Conservation (phyloP, 768 basidiomycete species). For the Cystofilobasidium macerans region DNA sequence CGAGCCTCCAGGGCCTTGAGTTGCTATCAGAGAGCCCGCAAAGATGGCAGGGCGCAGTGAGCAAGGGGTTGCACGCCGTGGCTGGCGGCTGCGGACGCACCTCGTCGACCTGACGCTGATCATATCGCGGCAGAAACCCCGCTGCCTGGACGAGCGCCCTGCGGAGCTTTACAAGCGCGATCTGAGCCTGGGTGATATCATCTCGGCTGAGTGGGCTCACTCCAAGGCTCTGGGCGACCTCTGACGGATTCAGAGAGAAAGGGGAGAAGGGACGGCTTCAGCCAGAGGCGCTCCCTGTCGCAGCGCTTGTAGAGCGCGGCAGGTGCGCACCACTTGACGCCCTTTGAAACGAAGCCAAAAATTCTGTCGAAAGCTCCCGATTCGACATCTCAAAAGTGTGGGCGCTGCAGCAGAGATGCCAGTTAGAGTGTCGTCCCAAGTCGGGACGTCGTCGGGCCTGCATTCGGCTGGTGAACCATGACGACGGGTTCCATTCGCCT, state of each 20-base stretch:
- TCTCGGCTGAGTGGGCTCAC: background rate
- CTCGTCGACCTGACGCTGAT: slow-evolving; percentile 15
- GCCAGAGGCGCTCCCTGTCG: no score
- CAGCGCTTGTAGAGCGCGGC: background rate
- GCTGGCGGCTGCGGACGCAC: background rate
- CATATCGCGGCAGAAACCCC: slow-evolving; percentile 16
- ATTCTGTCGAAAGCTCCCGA: background rate
- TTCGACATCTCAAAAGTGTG: no score
- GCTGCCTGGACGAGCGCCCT: background rate
- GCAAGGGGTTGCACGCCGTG: background rate
- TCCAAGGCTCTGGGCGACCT: background rate
- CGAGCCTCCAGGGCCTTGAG: slow-evolving; percentile 2
- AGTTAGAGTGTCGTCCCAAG: no score
- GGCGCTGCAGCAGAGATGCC: no score
- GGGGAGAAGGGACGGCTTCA: background rate
- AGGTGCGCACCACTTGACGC: background rate
- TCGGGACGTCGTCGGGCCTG: no score
- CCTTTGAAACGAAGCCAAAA: background rate
- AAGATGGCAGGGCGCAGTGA: background rate
- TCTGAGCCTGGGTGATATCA: background rate
- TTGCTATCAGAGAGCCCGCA: background rate
- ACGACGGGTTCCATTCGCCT: no score
- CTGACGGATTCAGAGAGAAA: background rate
- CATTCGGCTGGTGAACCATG: no score
- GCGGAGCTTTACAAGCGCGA: slow-evolving; percentile 6